Conservation (phyloP, 2,329 filamentous ascomycete genomes). For the Parasarocladium wereldwijsianum region DNA sequence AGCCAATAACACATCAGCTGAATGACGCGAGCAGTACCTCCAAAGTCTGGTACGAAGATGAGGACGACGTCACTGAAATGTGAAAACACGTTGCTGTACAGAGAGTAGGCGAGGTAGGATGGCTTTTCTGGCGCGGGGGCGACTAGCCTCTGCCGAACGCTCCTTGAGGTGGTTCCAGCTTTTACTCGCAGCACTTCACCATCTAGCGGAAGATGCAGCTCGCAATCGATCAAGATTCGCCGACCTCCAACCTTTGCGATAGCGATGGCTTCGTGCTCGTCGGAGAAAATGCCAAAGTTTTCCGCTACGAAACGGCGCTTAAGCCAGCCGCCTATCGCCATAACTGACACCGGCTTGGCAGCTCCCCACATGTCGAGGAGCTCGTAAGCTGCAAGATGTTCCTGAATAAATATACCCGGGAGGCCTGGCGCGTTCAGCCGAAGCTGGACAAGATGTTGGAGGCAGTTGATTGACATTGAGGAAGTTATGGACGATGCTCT, state of each 20-base stretch:
- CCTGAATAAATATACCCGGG: neutral
- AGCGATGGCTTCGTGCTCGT: neutral
- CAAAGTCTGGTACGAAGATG: constrained; percentile 1
- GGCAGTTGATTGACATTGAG: neutral
- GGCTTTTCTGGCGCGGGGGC: neutral
- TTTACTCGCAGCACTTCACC: neutral
- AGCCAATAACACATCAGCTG: constrained; percentile 1
- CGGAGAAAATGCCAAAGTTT: neutral
- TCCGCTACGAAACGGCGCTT: neutral
- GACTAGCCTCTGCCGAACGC: neutral
- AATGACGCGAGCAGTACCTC: constrained; percentile 1
- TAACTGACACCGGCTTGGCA: neutral
- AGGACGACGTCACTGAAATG: constrained; percentile 1
- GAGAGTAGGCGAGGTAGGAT: neutral
- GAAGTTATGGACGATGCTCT: neutral
- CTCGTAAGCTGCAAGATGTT: constrained; percentile 1
- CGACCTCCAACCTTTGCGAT: neutral
- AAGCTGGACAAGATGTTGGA: neutral
- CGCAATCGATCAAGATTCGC: constrained; percentile 1
- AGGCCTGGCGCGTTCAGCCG: constrained; percentile 1
- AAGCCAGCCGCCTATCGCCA: constrained; percentile 1
- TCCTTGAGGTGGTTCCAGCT: neutral
- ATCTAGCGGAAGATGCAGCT: neutral
- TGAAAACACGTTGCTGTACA: neutral
- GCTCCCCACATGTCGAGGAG: neutral